Evolutionary conservation across 306 rosid species (phyloP).

Genomic region (Luffa aegyptiaca): DNA sequence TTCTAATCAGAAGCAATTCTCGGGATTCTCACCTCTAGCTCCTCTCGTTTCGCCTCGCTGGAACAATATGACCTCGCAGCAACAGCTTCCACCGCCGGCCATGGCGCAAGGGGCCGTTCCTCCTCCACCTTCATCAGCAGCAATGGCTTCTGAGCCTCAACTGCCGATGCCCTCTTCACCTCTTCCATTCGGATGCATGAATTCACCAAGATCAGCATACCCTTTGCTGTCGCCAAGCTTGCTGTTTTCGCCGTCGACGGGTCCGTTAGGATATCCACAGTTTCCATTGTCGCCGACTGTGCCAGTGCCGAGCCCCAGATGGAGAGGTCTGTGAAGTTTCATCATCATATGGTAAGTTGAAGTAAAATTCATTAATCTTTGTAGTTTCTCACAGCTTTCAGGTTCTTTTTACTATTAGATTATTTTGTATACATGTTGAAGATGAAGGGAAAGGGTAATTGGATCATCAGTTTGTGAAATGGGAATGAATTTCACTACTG

Average conservation of each 20-base stretch:
- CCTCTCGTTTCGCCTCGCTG: conserved; percentile 60
- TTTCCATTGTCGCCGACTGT: conserved; percentile 86
- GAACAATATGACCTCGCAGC: conserved; percentile 29
- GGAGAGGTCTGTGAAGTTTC: conserved; percentile 46
- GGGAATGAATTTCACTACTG: conserved; percentile 25
- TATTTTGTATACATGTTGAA: conserved; percentile 42
- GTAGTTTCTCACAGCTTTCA: conserved; percentile 18
- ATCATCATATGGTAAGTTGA: conserved; percentile 21
- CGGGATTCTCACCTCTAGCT: conserved; percentile 69
- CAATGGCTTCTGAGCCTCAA: conserved; percentile 18
- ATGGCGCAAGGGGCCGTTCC: conserved; percentile 9
- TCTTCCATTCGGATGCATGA: conserved; percentile 75
- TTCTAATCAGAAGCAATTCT: conserved; percentile 38
- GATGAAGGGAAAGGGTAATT: conserved; percentile 20
- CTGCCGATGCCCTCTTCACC: conserved; percentile 55
- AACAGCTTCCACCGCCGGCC: conserved; percentile 13
- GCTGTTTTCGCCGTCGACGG: conserved; percentile 62
- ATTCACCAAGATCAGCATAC: conserved; percentile 62
- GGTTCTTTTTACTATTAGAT: not conserved
- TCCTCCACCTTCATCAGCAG: conserved; percentile 15
- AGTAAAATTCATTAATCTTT: not conserved
- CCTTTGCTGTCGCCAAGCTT: conserved; percentile 56
- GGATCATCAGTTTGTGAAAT: conserved; percentile 36
- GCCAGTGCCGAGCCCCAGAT: conserved; percentile 71
- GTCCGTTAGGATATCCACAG: conserved; percentile 71